phyloP scores from a whole-genome alignment of 164 flowering plant species.

The Kingdonia uniflora region DNA sequence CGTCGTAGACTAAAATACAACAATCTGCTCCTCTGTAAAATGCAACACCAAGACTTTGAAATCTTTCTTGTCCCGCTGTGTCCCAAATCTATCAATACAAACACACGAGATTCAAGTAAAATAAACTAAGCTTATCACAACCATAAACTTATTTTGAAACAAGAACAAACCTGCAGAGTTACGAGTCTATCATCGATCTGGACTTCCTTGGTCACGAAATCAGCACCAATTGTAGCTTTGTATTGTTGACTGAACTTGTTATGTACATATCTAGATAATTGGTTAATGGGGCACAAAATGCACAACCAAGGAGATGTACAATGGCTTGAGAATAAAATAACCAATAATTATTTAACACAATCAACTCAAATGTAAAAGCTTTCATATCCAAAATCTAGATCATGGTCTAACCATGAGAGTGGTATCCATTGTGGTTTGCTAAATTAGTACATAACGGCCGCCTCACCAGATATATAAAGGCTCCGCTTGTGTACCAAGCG shows the following conservation, averaged over 20 bases:
- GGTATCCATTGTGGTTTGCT: too few species aligned
- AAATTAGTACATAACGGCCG: too few species aligned
- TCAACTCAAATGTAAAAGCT: too few species aligned
- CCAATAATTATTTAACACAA: too few species aligned
- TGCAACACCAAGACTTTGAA: conserved; percentile 95
- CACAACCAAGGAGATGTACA: neutral
- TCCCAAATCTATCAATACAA: conserved; percentile 65
- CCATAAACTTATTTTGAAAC: neutral
- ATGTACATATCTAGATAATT: conserved; percentile 17
- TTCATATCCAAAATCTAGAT: too few species aligned
- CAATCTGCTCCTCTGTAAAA: conserved; percentile 96
- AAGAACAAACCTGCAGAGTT: conserved; percentile 60
- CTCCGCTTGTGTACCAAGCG: too few species aligned
- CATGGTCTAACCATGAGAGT: too few species aligned
- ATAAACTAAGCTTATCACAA: neutral
- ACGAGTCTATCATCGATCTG: conserved; percentile 81
- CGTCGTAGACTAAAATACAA: conserved; percentile 89
- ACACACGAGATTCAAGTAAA: neutral
- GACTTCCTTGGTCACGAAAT: conserved; percentile 55
- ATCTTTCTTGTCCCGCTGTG: conserved; percentile 96
- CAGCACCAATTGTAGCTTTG: conserved; percentile 53
- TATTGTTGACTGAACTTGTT: conserved; percentile 22
- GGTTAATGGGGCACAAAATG: neutral
- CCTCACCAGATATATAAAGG: too few species aligned
- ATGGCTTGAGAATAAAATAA: too few species aligned